A percentile compares a stretch with the other conserved stretches of the same genome.
Conservation (phyloP, 1,284 basidiomycete species). For the Cryptococcus sp. region DNA sequence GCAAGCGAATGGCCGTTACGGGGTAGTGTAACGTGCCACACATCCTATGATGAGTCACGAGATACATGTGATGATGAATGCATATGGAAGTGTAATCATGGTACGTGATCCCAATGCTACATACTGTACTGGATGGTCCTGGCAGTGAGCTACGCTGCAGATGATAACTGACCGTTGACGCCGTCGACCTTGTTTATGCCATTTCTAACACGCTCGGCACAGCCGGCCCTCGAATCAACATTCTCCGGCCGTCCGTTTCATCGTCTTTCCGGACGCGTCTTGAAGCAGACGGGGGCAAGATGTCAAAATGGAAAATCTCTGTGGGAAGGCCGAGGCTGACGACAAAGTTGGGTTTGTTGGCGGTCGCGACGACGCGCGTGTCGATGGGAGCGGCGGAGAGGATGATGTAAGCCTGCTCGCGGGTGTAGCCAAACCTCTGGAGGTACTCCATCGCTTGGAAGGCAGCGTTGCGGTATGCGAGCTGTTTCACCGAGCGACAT, state of each 20-base stretch:
- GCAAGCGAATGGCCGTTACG: no score
- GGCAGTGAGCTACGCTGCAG: no score
- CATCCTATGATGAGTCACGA: no score
- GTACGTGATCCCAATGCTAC: not conserved
- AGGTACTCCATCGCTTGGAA: constrained; percentile 71
- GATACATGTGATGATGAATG: constrained; percentile 10
- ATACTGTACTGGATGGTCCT: no score
- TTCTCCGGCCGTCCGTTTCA: no score
- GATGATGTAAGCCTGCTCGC: constrained; percentile 69
- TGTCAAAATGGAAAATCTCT: constrained; percentile 35
- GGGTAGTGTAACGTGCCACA: no score
- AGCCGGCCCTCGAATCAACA: no score
- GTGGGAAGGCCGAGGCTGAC: constrained; percentile 27
- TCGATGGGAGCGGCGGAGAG: constrained; percentile 73
- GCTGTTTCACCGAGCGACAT: not conserved
- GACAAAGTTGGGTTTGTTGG: constrained; percentile 32
- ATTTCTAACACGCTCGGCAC: no score
- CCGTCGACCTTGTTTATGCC: no score
- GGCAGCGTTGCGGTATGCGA: constrained; percentile 67
- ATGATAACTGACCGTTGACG: no score
- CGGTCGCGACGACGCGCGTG: constrained; percentile 28
- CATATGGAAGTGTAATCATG: not conserved
- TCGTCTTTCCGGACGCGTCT: no score
- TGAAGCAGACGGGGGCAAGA: constrained; percentile 8
- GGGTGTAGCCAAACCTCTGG: constrained; percentile 46